Evolutionary conservation across 257 asterid genomes (phyloP).

Genomic region (Solanum chmielewskii): DNA sequence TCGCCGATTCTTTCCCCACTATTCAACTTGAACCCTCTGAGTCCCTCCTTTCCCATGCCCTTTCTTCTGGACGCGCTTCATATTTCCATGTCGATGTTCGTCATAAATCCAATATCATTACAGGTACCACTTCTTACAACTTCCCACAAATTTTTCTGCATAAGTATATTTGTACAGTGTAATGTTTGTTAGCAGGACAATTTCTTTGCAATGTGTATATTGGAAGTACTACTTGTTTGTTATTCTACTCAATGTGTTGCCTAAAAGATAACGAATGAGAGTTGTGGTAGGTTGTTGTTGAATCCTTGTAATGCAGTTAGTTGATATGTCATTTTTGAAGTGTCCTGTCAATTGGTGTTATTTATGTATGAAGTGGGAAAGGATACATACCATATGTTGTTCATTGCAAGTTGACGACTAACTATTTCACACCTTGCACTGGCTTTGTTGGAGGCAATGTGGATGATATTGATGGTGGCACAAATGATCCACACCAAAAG

Average conservation of each 20-base stretch:
- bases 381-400: not conserved
- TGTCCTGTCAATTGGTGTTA: not conserved
- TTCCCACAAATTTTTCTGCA: not conserved
- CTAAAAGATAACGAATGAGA: not conserved
- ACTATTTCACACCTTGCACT: not conserved
- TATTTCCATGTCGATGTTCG: conserved; percentile 61
- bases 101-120: conserved; percentile 34
- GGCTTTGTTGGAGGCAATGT: not conserved
- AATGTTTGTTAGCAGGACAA: not conserved
- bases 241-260: not conserved
- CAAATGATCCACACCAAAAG: not conserved
- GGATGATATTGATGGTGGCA: not conserved
- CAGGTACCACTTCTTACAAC: conserved; percentile 27
- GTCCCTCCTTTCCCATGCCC: conserved; percentile 44
- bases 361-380: not conserved
- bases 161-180: not conserved
- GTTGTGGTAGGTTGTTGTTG: not conserved
- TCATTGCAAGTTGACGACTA: not conserved
- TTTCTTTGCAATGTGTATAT: not conserved
- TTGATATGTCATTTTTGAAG: not conserved
- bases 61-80: conserved; percentile 55
- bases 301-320: not conserved
- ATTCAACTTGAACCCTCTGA: conserved; percentile 42
- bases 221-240: not conserved
- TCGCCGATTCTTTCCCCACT: conserved; percentile 45